phyloP scores from a whole-genome alignment of 805 yeast genomes.

The Candida sithepensis region DNA sequence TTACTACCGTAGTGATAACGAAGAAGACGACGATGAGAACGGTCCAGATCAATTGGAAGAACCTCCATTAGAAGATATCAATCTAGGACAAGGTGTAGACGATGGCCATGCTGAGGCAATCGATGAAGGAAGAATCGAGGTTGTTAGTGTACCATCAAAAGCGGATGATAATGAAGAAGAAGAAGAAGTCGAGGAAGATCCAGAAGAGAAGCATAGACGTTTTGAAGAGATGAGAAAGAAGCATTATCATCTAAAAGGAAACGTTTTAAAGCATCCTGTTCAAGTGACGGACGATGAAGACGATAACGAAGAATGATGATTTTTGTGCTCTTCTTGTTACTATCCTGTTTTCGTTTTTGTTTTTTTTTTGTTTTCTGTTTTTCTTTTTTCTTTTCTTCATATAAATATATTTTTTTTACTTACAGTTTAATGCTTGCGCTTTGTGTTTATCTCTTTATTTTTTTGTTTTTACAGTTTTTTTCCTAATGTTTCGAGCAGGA shows the following conservation, averaged over 20 bases:
- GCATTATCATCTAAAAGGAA: conserved; percentile 66
- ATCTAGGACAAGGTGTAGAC: conserved; percentile 23
- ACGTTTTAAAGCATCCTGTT: conserved; percentile 42
- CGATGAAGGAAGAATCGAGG: conserved; percentile 16
- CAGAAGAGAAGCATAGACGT: conserved; percentile 47
- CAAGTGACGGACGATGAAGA: conserved; percentile 33
- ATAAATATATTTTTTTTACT: no score
- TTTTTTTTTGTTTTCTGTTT: background rate
- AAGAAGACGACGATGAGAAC: conserved; percentile 51
- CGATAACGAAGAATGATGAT: conserved; percentile 11
- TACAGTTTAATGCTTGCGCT: no score
- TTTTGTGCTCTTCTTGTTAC: no score
- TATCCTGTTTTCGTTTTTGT: background rate
- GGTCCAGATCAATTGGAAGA: conserved; percentile 27
- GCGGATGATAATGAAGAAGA: conserved; percentile 29
- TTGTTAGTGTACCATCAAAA: conserved; percentile 15
- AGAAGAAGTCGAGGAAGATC: conserved; percentile 36
- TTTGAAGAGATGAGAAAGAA: conserved; percentile 78
- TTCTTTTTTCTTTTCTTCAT: background rate
- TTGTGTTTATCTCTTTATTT: no score
- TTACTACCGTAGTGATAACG: conserved; percentile 69
- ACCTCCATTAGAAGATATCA: conserved; percentile 31
- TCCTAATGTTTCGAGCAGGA: no score
- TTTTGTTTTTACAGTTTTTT: no score
- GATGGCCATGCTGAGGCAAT: conserved; percentile 27